Percentiles rank a stretch among this genome's conserved stretches.
phyloP scores from a whole-genome alignment of 768 basidiomycete genomes.

The Trametes meyenii region DNA sequence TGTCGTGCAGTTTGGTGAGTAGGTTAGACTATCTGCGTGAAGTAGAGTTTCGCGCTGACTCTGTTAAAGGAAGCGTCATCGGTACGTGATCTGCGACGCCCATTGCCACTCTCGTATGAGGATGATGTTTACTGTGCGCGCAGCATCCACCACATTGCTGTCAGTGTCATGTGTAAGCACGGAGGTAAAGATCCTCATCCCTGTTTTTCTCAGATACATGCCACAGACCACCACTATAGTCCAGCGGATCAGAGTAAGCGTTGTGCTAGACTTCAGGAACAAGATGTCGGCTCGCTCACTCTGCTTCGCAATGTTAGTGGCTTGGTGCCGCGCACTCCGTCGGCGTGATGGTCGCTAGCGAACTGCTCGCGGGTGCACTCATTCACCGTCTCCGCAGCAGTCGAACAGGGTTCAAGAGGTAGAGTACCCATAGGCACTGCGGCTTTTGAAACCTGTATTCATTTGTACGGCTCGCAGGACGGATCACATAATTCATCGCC shows the following conservation, averaged over 20 bases:
- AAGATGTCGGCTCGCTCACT: neutral
- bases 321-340: constrained; percentile 7
- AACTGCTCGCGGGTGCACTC: constrained; percentile 3
- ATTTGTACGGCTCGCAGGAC: neutral
- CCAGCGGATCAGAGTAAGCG: neutral
- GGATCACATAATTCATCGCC: neutral
- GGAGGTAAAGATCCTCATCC: neutral
- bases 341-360: neutral
- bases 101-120: too few species aligned
- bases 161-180: too few species aligned
- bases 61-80: neutral
- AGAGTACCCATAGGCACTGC: neutral
- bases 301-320: neutral
- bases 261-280: too few species aligned
- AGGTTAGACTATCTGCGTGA: too few species aligned
- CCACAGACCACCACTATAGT: neutral
- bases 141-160: neutral
- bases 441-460: neutral
- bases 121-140: neutral
- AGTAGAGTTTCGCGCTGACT: neutral
- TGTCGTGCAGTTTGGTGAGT: constrained; percentile 4
- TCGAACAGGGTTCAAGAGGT: neutral
- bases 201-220: neutral
- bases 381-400: neutral
- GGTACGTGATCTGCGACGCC: neutral